Conservation (phyloP, 75 land plant species). For the Chamaecyparis obtusa region DNA sequence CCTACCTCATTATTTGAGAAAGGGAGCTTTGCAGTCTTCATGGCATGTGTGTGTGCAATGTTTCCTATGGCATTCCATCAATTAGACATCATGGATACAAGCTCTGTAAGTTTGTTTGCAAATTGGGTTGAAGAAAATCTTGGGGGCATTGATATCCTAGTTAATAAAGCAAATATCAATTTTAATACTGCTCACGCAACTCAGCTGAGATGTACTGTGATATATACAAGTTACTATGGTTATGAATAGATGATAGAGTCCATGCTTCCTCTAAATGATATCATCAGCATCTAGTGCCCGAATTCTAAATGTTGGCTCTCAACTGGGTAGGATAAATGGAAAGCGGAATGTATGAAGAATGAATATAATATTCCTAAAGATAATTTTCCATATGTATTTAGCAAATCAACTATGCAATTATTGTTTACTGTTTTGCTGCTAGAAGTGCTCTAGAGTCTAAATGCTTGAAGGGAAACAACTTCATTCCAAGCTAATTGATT, state of each 20-base stretch:
- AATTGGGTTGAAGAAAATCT: too few species aligned
- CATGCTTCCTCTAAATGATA: conserved; percentile 75
- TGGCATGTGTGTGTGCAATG: too few species aligned
- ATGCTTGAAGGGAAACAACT: not conserved
- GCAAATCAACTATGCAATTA: not conserved
- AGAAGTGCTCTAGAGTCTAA: too few species aligned
- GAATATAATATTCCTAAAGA: not conserved
- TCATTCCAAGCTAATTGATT: not conserved
- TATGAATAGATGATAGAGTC: conserved; percentile 56
- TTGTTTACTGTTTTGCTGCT: not conserved
- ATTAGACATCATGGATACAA: too few species aligned
- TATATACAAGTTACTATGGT: conserved; percentile 65
- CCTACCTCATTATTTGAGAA: too few species aligned
- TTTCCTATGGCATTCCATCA: too few species aligned
- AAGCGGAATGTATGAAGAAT: conserved; percentile 50
- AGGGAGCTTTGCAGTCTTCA: too few species aligned
- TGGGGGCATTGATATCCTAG: too few species aligned
- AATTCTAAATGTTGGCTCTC: conserved; percentile 73
- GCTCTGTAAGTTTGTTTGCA: too few species aligned
- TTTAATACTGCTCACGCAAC: conserved; percentile 50
- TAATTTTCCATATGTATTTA: not conserved
- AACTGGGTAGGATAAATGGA: conserved; percentile 63
- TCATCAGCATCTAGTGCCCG: conserved; percentile 70
- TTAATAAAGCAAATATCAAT: conserved; percentile 80
- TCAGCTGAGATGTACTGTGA: conserved; percentile 48